Evolutionary conservation across 805 yeast species (phyloP).

Genomic region (Ogataea degrootiae): DNA sequence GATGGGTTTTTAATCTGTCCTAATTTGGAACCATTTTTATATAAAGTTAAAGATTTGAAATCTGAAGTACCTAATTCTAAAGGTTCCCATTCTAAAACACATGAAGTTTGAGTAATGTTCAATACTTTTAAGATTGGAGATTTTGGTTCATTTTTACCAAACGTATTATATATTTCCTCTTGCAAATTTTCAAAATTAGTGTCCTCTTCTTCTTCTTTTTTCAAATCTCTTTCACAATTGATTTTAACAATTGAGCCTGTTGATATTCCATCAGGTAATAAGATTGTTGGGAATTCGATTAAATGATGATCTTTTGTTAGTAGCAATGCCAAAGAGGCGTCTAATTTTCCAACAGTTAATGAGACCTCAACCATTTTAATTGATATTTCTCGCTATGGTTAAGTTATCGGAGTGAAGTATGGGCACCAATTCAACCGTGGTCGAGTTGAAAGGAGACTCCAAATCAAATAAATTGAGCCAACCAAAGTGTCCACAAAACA

Average conservation of each 20-base stretch:
- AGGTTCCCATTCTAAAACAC: conserved; percentile 92
- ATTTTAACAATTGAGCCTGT: conserved; percentile 92
- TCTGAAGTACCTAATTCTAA: conserved; percentile 78
- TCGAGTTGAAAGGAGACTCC: too few species aligned
- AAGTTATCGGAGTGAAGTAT: background rate
- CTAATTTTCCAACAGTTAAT: conserved; percentile 91
- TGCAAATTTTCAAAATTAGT: conserved; percentile 61
- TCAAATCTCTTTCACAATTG: conserved; percentile 71
- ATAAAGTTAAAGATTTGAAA: conserved; percentile 69
- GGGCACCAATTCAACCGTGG: background rate
- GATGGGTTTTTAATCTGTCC: conserved; percentile 84
- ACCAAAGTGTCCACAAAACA: too few species aligned
- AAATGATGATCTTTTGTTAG: conserved; percentile 86
- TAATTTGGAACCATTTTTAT: conserved; percentile 66
- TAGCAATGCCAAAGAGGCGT: conserved; percentile 87
- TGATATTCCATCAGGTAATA: conserved; percentile 82
- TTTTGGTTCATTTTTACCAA: conserved; percentile 69
- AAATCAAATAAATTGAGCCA: background rate
- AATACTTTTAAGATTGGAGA: conserved; percentile 63
- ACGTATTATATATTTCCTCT: conserved; percentile 63
- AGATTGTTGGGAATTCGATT: conserved; percentile 93
- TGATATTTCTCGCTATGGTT: background rate
- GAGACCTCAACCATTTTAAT: conserved; percentile 76
- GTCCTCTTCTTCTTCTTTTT: conserved; percentile 58
- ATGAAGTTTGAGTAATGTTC: conserved; percentile 90